Evolutionary conservation across 805 yeast species (phyloP).

Genomic region (Cyberlindnera subsufficiens): DNA sequence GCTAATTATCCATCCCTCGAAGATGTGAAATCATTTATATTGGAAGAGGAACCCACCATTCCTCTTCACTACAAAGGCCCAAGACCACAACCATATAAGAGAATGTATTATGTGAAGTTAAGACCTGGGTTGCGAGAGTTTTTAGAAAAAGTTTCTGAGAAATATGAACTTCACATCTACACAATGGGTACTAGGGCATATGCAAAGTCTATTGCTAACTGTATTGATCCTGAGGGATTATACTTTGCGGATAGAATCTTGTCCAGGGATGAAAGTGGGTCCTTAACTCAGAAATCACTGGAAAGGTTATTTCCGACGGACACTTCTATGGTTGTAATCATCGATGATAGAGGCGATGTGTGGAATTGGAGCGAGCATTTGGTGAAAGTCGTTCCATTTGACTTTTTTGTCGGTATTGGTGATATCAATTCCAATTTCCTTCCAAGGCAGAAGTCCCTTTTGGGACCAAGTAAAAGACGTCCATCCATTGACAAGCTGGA

Average conservation of each 20-base stretch:
- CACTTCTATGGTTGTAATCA: constrained; percentile 92
- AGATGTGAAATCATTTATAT: constrained; percentile 71
- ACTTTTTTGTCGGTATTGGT: constrained; percentile 94
- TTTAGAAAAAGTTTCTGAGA: constrained; percentile 52
- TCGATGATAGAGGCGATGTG: constrained; percentile 97
- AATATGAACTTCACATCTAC: constrained; percentile 88
- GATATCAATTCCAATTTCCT: constrained; percentile 91
- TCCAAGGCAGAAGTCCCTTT: constrained; percentile 62
- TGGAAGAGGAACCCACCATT: constrained; percentile 66
- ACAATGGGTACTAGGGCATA: constrained; percentile 98
- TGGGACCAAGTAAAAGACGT: constrained; percentile 61
- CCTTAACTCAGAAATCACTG: constrained; percentile 81
- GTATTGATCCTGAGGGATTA: constrained; percentile 84
- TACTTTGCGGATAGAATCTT: constrained; percentile 89
- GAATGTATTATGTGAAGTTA: constrained; percentile 89
- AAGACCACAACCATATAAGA: constrained; percentile 41
- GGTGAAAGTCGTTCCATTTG: constrained; percentile 90
- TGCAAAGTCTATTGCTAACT: constrained; percentile 82
- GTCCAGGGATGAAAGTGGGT: constrained; percentile 92
- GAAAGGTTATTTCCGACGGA: constrained; percentile 91
- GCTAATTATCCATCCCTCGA: constrained; percentile 82
- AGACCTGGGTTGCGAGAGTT: constrained; percentile 84
- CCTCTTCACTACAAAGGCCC: constrained; percentile 60
- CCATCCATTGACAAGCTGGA: constrained; percentile 53
- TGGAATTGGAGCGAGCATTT: constrained; percentile 96